Base-by-base conservation (phyloP, 2,329 filamentous ascomycete species). In the Aspergillus viridinutans region DNA sequence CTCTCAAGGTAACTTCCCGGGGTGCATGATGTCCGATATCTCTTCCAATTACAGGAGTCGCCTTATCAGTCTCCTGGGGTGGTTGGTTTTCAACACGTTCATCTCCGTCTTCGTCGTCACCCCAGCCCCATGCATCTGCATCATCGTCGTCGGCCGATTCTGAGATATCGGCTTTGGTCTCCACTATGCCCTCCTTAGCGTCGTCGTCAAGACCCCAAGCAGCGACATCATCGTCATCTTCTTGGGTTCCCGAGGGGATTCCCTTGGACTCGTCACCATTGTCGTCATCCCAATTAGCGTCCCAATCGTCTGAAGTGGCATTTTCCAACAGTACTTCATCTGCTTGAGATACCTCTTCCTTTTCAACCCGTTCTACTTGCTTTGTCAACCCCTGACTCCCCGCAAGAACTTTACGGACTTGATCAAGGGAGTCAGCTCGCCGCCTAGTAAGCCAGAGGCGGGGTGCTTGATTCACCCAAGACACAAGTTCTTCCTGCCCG, bases 401-500 rank as follows among this genome's bases (percentile, higher is more conserved):
- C 3, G 85, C 81, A 2, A 97, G 80, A 49, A 88, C 83, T 21
- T 76, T 82, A 25, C 94, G 85, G 12, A 95, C 85, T 35, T 83
- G 82, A 59, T 92, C 88, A 25, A 99, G 81, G 0, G 90, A 87
- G 35, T 83, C 85, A 67, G 96, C 92, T 66, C 90, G 86, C 62
- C 92, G 88, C 70, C 91, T 93, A 2, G 84, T 84, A 14, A 97
- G 81, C 94, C 94, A 99, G 26, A 91, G 86, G 56, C 85, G 85
- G 0, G 92, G 90, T 1, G 90, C 89, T 59, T 88, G 86, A 43
- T 87, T 84, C 0, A 90, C 86, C 93, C 94, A 99, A 25, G 90
- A 85, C 48, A 84, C 80, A 40, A 99, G 76, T 32, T 87, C 83
- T 54, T 77, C 75, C 49, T 81, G 77, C 3, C 81, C 83, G 17